Base-by-base conservation (phyloP, 1,139 yeast species). In the Debaryomycetaceae sp. region DNA sequence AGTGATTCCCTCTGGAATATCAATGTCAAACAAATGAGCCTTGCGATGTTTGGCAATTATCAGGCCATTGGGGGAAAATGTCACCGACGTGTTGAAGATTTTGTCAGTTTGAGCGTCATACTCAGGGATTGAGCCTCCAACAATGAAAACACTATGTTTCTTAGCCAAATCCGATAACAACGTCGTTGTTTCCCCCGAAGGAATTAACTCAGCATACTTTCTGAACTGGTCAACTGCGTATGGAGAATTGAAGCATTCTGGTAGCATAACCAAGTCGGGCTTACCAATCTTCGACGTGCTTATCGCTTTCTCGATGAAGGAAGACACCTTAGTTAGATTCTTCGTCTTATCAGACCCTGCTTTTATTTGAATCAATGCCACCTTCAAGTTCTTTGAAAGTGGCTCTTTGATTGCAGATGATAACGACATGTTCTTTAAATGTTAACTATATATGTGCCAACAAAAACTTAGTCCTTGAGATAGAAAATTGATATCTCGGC, bases 161-260 rank as follows among this genome's bases (percentile, higher is more conserved):
- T 54, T 57, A n/a, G 65, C 62, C 44, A 59, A 50, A 24, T 46
- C 41, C 3, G 62, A 45, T 41, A 62, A 54, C 8, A 58, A 49
- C 6, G 37, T 38, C 14, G 56, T 55, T 4, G 59, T 54, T 38
- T 56, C 58, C 20, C 66, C 66, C 6, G 44, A 42, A 7, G 65
- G 65, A 36, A 62, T 57, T 6, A 35, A 45, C 43, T 62, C 65
- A 11, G 60, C 57, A 42, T 55, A 53, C 14, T 55, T 51, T 7
- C 86, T 80, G 65, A 93, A 93, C 48, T 93, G 86, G 47, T 81
- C 81, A 27, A 89, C 96, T 0, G 96, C 85, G 59, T 93, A 93
- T 5, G 98, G 98, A 1, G 97, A 87, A 64, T 91, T 91, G 78
- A 91, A 93, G 67, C 97, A 91, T 68, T 93, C 98, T 5, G 95